A percentile compares a stretch with the other conserved stretches of the same genome.
Evolutionary conservation across 768 basidiomycete species (phyloP).

Genomic region (Auricularia heimuer): DNA sequence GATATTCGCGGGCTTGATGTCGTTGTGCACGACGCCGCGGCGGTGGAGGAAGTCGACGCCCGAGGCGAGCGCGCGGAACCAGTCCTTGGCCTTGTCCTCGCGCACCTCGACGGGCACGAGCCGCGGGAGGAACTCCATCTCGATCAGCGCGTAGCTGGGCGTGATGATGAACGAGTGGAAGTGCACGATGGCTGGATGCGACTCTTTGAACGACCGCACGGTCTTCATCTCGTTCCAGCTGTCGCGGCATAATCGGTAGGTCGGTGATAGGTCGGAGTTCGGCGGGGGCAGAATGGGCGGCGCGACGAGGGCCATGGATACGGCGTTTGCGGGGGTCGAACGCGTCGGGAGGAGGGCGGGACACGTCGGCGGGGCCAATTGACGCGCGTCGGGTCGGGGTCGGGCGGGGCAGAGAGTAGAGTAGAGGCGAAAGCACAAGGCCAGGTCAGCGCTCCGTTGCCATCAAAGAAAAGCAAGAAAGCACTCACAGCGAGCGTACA

Average conservation of each 20-base stretch:
- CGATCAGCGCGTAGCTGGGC: slow-evolving; percentile 80
- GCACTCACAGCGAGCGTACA: slow-evolving; percentile 64
- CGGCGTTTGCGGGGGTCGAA: too few species aligned
- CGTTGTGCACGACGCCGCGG: slow-evolving; percentile 82
- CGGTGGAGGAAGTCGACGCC: slow-evolving; percentile 77
- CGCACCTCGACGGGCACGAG: slow-evolving; percentile 83
- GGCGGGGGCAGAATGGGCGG: neutral
- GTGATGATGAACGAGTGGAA: slow-evolving; percentile 94
- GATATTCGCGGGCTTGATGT: slow-evolving; percentile 95
- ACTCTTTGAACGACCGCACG: slow-evolving; percentile 72
- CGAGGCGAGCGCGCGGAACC: slow-evolving; percentile 76
- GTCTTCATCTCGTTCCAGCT: slow-evolving; percentile 96
- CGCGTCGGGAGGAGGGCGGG: too few species aligned
- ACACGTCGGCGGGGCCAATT: too few species aligned
- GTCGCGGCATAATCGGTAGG: slow-evolving; percentile 6
- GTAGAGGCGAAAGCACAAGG: too few species aligned
- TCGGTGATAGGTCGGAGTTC: neutral
- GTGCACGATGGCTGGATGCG: slow-evolving; percentile 85
- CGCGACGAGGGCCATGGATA: too few species aligned
- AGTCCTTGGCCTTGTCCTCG: slow-evolving; percentile 63
- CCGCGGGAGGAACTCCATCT: slow-evolving; percentile 83
- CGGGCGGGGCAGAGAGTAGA: too few species aligned
- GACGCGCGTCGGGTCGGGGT: too few species aligned
- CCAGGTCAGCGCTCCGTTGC: too few species aligned
- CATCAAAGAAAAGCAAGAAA: slow-evolving; percentile 18